Base-by-base conservation (phyloP, 345 rosid genomes). In the Lenwebbia sp. region DNA sequence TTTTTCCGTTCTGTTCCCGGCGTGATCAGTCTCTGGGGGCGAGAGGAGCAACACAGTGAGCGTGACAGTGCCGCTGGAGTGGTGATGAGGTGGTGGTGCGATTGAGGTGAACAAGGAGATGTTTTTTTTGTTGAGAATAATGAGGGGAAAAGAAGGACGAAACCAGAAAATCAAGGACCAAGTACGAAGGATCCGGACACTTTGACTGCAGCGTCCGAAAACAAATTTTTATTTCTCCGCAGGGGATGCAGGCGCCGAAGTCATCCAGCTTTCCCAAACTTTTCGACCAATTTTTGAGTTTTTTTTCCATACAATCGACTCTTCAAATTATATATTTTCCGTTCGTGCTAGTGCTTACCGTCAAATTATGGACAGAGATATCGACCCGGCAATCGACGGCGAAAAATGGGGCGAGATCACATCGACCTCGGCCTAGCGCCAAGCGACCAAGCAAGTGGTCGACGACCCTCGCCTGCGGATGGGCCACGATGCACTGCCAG, bases 361-460 rank as follows among this genome's bases (percentile, higher is more conserved):
- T 52, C 54, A 15, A 53, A 53, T 53, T 17, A 53, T 17, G 22
- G 21, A 53, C 7, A 53, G 54, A 53, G 7, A 53, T 15, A 17
- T 53, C 6, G 54, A 19, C 22, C 54, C 54, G 22, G 54, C 21
- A 19, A 14, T 6, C 54, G 19, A 52, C 19, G 54, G 54, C 21
- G 6, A 53, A 53, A n/a, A 3, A 58, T 26, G 8, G 1, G n/a
- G 33, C 1, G 1, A 13, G 2, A 13, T n/a, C 70, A 12, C 19
- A 1, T 4, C 1, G 1, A 8, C 3, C 75, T 21, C 0, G 0
- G 11, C 41, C 11, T 3, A 62, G 22, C 6, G 21, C 19, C 0
- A 1, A 30, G 7, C 19, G 15, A 21, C 75, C 22, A 7, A 15
- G 40, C 75, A 30, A 62, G 41, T 30, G 75, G 41, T 15, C 12